A percentile compares a stretch with the other conserved stretches of the same genome.
These are phyloP conservation scores for Marasmius sp. DNA, from an alignment of 1,284 basidiomycete species.

Conservation along the genomic window DNA sequence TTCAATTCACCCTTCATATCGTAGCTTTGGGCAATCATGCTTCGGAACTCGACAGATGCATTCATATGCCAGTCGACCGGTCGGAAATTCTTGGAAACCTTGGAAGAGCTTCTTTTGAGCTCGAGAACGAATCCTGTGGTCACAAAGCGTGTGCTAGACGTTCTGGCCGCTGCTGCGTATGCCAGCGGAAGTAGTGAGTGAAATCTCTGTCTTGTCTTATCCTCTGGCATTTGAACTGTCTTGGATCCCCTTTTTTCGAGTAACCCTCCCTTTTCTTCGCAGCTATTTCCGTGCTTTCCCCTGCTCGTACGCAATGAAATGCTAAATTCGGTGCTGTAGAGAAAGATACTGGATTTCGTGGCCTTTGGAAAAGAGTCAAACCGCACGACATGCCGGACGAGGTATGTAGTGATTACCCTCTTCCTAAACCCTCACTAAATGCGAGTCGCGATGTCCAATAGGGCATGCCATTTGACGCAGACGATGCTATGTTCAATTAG, in stretches of 20 bases:
- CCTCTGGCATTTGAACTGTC: too few species aligned
- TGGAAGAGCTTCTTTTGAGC: conserved; percentile 60
- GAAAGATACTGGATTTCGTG: conserved; percentile 54
- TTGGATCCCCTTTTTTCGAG: too few species aligned
- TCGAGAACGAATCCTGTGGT: conserved; percentile 69
- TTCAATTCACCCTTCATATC: neutral
- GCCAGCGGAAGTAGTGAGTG: conserved; percentile 47
- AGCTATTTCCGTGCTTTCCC: neutral
- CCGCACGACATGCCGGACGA: conserved; percentile 69
- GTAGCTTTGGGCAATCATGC: conserved; percentile 85
- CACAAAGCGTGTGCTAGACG: conserved; percentile 66
- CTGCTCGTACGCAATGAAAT: conserved; percentile 2
- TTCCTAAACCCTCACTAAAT: neutral
- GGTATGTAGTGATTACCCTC: conserved; percentile 28
- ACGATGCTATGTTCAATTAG: conserved; percentile 77
- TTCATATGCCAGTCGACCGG: conserved; percentile 68
- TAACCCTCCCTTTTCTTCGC: too few species aligned
- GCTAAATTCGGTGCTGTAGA: conserved; percentile 7
- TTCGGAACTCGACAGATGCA: conserved; percentile 64
- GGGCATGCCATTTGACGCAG: conserved; percentile 72
- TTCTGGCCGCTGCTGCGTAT: conserved; percentile 71
- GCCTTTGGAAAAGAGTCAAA: conserved; percentile 69
- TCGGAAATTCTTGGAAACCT: conserved; percentile 71
- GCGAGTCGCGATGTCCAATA: neutral
- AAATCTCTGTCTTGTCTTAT: neutral